Conservation (phyloP, 179 eudicot genomes). For the Beta corolliflora region DNA sequence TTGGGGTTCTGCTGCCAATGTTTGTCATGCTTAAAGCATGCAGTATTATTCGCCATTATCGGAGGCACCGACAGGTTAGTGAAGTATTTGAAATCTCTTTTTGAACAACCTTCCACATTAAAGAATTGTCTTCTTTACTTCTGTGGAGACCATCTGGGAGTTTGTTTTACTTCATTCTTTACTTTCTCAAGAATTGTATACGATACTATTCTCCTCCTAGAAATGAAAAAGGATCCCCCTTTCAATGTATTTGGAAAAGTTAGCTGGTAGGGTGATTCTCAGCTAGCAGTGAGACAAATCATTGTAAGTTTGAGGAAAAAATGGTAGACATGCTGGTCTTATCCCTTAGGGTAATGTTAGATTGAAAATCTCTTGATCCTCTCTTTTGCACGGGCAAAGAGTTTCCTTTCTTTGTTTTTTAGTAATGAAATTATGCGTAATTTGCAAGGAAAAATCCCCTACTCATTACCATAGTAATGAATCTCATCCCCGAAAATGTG, state of each 20-base stretch:
- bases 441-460: too few species aligned
- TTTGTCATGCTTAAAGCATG: conserved; percentile 40
- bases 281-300: too few species aligned
- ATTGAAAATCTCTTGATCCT: too few species aligned
- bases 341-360: too few species aligned
- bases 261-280: too few species aligned
- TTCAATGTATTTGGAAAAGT: too few species aligned
- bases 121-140: background rate
- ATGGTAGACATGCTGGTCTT: too few species aligned
- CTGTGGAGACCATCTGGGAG: background rate
- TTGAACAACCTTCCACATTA: background rate
- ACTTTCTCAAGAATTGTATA: background rate
- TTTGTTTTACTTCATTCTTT: background rate
- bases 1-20: conserved; percentile 41
- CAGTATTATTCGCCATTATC: conserved; percentile 34
- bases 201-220: background rate
- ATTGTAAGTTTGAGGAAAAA: too few species aligned
- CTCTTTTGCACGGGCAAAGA: background rate
- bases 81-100: background rate
- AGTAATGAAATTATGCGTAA: too few species aligned
- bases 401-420: too few species aligned
- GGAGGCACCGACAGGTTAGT: conserved; percentile 42
- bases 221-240: too few species aligned
- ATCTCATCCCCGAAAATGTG: background rate
- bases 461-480: background rate